Base-by-base conservation (phyloP, 345 rosid species). In the Salix arbutifolia region DNA sequence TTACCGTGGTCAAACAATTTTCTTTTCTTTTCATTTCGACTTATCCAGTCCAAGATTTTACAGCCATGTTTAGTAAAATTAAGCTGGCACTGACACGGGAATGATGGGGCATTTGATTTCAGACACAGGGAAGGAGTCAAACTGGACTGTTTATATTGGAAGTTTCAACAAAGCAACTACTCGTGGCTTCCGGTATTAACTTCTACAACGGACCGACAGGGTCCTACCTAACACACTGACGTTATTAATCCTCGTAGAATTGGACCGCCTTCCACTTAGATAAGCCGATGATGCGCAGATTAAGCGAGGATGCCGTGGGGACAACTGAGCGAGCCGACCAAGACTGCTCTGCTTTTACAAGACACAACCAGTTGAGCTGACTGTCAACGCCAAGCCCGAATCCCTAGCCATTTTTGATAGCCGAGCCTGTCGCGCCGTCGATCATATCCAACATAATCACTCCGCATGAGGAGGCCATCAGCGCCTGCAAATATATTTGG, bases 371-470 rank as follows among this genome's bases (percentile, higher is more conserved):
- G 72, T 60, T 12, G 78, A 73, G 73, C 68, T 33, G 73, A 65
- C 77, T 81, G 82, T 82, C 81, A 86, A 82, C 76, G 18, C 74
- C 64, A 69, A 44, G 70, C 79, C 70, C 82, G 66, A 84, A 87
- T 83, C 86, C 87, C 84, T 46, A 82, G 8, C 71, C 67, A 19
- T 30, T 65, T 31, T 65, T 3, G 81, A 58, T 35, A 77, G 16
- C 61, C 77, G 76, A 75, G 79, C 78, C 78, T 79, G 82, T 79
- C 86, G 53, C 67, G 82, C 82, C 84, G 76, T 82, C 81, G 73
- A 75, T 79, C 76, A 19, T 25, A 67, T 67, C 82, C 66, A 76
- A 28, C 77, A n/a, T 9, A 33, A 65, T 48, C 75, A 69, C 76
- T 31, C 26, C 71, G 40, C 66, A 35, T 21, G 58, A 44, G 17